phyloP scores from a whole-genome alignment of 2,329 filamentous ascomycete species.

The Claviceps fusiformis region DNA sequence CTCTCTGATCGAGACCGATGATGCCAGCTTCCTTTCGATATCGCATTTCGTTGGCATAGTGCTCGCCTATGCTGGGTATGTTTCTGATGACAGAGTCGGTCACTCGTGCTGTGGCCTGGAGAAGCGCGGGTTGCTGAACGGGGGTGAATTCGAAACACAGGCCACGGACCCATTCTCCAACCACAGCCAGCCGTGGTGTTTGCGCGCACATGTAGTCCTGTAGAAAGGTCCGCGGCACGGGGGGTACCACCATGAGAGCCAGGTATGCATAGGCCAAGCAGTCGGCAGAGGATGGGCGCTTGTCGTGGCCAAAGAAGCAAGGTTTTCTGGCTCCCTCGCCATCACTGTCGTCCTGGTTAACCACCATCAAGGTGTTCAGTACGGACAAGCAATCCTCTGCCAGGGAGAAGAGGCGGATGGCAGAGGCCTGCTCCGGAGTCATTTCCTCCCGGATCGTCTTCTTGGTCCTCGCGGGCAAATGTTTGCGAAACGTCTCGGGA shows the following conservation, averaged over 20 bases:
- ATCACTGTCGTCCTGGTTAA: constrained; percentile 6
- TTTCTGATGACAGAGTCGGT: constrained; percentile 23
- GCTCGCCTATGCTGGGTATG: constrained; percentile 21
- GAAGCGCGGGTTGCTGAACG: constrained; percentile 6
- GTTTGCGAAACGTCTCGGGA: constrained; percentile 26
- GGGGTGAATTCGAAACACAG: constrained; percentile 12
- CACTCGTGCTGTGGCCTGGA: constrained; percentile 16
- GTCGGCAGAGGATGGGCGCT: constrained; percentile 40
- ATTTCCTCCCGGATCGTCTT: constrained; percentile 49
- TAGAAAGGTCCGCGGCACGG: constrained; percentile 28
- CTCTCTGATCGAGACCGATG: constrained; percentile 20
- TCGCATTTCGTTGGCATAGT: constrained; percentile 24
- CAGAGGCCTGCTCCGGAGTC: constrained; percentile 55
- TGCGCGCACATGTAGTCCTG: constrained; percentile 27
- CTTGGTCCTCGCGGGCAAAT: constrained; percentile 28
- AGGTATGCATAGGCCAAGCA: constrained; percentile 74
- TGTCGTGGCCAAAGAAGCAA: constrained; percentile 18
- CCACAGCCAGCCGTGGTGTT: constrained; percentile 16
- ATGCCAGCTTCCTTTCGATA: constrained; percentile 20
- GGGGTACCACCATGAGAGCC: constrained; percentile 48
- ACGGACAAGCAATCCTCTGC: constrained; percentile 59
- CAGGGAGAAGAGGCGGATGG: constrained; percentile 64
- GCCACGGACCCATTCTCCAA: constrained; percentile 14
- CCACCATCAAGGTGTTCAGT: constrained; percentile 41
- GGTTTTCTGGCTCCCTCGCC: constrained; percentile 13